phyloP scores from a whole-genome alignment of 345 rosid genomes.

The Nephelium lappaceum region DNA sequence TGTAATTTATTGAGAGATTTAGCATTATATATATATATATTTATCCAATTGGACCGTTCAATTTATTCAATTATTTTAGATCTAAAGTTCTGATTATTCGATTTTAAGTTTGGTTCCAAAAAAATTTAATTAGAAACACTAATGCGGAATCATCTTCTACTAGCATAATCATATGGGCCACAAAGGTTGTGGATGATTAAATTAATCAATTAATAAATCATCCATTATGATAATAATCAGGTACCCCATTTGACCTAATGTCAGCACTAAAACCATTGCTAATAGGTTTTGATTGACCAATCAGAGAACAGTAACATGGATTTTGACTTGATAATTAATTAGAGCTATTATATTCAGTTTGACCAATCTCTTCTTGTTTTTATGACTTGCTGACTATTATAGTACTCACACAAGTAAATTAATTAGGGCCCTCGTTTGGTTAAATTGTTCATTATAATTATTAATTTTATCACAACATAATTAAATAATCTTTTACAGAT shows the following conservation, averaged over 20 bases:
- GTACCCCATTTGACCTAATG: constrained; percentile 28
- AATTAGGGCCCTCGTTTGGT: background rate
- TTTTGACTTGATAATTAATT: constrained; percentile 23
- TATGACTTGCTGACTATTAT: background rate
- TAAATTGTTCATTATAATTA: background rate
- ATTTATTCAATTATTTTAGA: no score
- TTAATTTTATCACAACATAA: no score
- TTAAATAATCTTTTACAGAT: no score
- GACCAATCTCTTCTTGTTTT: constrained; percentile 27
- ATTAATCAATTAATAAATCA: background rate
- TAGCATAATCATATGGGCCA: background rate
- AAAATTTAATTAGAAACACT: background rate
- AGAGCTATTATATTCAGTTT: constrained; percentile 21
- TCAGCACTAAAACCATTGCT: constrained; percentile 39
- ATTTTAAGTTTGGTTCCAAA: background rate
- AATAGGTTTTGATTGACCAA: constrained; percentile 34
- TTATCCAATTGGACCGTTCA: no score
- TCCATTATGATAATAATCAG: background rate
- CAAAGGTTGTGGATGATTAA: background rate
- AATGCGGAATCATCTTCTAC: background rate
- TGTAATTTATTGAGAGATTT: no score
- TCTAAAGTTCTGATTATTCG: no score
- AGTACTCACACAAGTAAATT: background rate
- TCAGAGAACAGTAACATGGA: constrained; percentile 29
- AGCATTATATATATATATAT: no score